phyloP scores from a whole-genome alignment of 1,139 yeast species.

The Kurtzmaniella quercitrusa region DNA sequence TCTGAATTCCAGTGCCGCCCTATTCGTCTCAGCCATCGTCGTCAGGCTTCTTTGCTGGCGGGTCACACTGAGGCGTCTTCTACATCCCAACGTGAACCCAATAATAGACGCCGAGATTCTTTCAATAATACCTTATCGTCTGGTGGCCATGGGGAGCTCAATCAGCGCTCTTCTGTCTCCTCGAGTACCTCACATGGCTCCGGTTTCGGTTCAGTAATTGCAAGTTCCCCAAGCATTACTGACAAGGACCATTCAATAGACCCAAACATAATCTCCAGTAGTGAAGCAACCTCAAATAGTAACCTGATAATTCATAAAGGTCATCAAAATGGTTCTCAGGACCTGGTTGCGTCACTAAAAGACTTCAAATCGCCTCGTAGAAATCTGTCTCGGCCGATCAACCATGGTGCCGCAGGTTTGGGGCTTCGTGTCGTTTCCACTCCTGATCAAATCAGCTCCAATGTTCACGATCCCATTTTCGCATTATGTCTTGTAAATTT shows the following conservation, averaged over 20 bases:
- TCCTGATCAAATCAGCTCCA: conserved; percentile 4
- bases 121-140: neutral
- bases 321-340: neutral
- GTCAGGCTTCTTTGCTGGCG: conserved; percentile 1
- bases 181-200: neutral
- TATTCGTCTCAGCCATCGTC: conserved; percentile 23
- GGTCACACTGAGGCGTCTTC: conserved; percentile 4
- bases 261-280: neutral
- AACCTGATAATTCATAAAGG: neutral
- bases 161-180: neutral
- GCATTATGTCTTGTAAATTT: conserved; percentile 91
- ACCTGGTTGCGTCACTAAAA: neutral
- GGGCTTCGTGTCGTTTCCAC: conserved; percentile 5
- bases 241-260: neutral
- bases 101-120: neutral
- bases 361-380: neutral
- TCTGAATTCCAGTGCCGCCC: conserved; percentile 35
- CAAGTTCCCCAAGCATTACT: neutral
- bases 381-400: neutral
- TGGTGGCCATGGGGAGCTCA: neutral
- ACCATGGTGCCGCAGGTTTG: conserved; percentile 3
- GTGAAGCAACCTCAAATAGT: neutral
- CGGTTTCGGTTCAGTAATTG: neutral
- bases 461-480: conserved; percentile 48
- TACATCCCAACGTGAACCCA: conserved; percentile 3